phyloP scores from a whole-genome alignment of 495 filamentous ascomycete species.

The Choiromyces venosus region DNA sequence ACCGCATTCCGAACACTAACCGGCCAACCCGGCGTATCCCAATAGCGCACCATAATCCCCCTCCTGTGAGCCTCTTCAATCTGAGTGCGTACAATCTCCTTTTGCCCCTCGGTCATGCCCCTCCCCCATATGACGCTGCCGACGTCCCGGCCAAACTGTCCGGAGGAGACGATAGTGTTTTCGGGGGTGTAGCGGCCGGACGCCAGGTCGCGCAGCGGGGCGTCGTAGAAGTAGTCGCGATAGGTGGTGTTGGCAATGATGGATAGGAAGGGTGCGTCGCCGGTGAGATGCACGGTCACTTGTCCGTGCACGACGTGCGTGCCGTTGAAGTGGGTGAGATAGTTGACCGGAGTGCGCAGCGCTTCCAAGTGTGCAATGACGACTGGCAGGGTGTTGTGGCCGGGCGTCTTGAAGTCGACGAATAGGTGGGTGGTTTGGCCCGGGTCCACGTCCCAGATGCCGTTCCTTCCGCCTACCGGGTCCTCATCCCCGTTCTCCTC shows the following conservation, averaged over 20 bases:
- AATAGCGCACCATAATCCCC: constrained; percentile 72
- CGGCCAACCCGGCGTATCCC: constrained; percentile 74
- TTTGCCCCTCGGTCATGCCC: constrained; percentile 50
- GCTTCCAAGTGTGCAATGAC: constrained; percentile 62
- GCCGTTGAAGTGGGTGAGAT: constrained; percentile 55
- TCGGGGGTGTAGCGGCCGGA: constrained; percentile 20
- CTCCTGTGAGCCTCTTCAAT: constrained; percentile 64
- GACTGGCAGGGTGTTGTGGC: constrained; percentile 49
- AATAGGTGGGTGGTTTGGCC: constrained; percentile 63
- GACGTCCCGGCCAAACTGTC: constrained; percentile 43
- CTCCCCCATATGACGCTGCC: constrained; percentile 48
- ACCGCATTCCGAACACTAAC: constrained; percentile 64
- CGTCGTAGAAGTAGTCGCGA: constrained; percentile 48
- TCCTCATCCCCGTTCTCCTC: not conserved
- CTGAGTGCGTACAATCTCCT: constrained; percentile 58
- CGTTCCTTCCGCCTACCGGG: constrained; percentile 41
- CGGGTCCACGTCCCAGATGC: constrained; percentile 59
- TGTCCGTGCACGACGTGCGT: constrained; percentile 49
- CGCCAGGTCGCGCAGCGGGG: constrained; percentile 47
- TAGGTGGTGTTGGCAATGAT: constrained; percentile 50
- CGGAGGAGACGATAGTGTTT: constrained; percentile 44
- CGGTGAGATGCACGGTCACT: constrained; percentile 74
- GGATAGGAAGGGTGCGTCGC: constrained; percentile 65
- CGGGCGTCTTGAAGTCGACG: constrained; percentile 65
- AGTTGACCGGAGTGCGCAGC: constrained; percentile 59